Conservation (phyloP, 1,139 yeast genomes). For the Taphrina pruni region DNA sequence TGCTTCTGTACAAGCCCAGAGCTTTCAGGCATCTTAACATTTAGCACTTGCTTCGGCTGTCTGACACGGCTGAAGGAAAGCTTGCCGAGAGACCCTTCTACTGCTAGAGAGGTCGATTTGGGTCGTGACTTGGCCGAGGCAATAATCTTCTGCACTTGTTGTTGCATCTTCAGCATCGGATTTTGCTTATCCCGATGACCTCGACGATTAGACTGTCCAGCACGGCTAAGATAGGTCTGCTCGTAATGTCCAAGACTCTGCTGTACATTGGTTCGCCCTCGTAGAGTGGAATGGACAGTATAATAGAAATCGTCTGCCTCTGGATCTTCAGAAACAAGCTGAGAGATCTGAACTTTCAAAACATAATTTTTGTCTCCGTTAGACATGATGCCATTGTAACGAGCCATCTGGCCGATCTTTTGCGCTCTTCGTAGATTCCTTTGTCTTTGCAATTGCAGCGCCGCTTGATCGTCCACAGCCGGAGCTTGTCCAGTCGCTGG, state of each 20-base stretch:
- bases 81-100: constrained; percentile 91
- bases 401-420: constrained; percentile 61
- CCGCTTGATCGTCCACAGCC: constrained; percentile 22
- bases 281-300: constrained; percentile 89
- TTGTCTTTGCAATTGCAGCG: constrained; percentile 44
- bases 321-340: constrained; percentile 96
- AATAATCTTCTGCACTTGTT: constrained; percentile 95
- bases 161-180: constrained; percentile 97
- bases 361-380: constrained; percentile 96
- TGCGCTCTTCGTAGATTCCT: constrained; percentile 47
- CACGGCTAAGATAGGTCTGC: constrained; percentile 90
- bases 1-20: constrained; percentile 52
- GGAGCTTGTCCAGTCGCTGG: neutral
- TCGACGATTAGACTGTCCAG: constrained; percentile 90
- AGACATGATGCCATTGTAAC: constrained; percentile 91
- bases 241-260: constrained; percentile 71
- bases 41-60: constrained; percentile 87
- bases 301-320: constrained; percentile 95
- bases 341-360: constrained; percentile 90
- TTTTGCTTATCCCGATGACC: constrained; percentile 81
- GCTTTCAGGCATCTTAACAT: constrained; percentile 55
- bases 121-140: constrained; percentile 92
- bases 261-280: constrained; percentile 52
- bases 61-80: constrained; percentile 81
- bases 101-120: constrained; percentile 69